Evolutionary conservation across 306 rosid species (phyloP), one percentile per base, ranked within the genome.

Genomic region (Corylus americana): DNA sequence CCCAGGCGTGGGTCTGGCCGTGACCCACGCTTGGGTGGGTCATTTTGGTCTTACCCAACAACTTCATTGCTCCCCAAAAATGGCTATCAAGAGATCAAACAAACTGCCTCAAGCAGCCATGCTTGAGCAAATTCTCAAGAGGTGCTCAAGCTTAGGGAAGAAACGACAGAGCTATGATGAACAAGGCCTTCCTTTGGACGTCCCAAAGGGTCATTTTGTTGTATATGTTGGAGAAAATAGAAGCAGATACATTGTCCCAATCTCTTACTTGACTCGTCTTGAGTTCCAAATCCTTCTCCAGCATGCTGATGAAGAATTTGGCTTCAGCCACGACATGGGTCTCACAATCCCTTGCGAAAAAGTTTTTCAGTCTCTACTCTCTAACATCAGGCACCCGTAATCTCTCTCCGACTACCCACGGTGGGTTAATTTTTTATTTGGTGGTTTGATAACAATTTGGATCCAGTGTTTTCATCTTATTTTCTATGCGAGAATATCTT

Each of bases 141-240:
- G 98, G 61, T 95, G 99, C 61, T 93, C 98, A 1, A 95, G 99
- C 70, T 55, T 96, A 57, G 94, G 97, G 0, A 88, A 58, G 71
- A 95, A 90, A 62, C 91, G 86, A 48, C 80, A 76, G 4, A 84
- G 76, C 68, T 83, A 83, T 39, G 91, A 86, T 22, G 89, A 92
- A 20, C 86, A 84, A 39, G 93, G 83, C 0, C 77, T 82, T 3
- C 92, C 94, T 50, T 14, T 89, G 84, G 95, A 92, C 70, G 99
- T 93, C 0, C 99, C 99, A 0, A 93, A 91, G 79, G 97, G 99
- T 14, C 99, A 96, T 80, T 96, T 96, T 69, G 99, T 90, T 54
- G 98, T 96, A 1, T 96, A 96, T 29, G 99, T 96, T 47, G 95
- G 99, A 10, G 93, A 89, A 70, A 93, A 96, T 70, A 82, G 99